Conservation (phyloP, 1,139 yeast genomes). For the Geotrichum restrictum region DNA sequence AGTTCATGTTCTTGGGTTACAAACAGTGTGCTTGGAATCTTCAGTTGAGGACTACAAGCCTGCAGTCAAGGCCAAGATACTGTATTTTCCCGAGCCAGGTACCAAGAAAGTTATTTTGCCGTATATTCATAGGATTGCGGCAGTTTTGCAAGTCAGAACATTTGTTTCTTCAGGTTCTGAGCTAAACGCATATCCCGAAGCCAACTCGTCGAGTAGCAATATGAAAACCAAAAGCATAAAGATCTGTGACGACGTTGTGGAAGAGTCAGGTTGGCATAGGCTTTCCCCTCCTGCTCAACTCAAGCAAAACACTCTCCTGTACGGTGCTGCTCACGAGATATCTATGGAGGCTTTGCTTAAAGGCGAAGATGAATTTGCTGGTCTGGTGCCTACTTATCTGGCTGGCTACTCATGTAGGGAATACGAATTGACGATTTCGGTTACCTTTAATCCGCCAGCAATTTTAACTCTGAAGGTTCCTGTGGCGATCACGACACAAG, state of each 20-base stretch:
- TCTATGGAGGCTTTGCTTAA: background rate
- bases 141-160: constrained; percentile 5
- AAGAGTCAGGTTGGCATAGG: constrained; percentile 14
- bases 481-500: constrained; percentile 1
- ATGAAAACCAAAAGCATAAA: constrained; percentile 1
- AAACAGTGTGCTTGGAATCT: constrained; percentile 1
- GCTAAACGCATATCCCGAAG: constrained; percentile 8
- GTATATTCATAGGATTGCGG: constrained; percentile 8
- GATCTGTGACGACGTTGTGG: background rate
- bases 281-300: constrained; percentile 15
- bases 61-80: constrained; percentile 6
- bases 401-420: constrained; percentile 10
- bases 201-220: background rate
- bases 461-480: constrained; percentile 11
- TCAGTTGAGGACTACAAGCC: background rate
- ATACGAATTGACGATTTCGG: constrained; percentile 11
- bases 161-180: background rate
- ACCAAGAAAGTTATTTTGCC: constrained; percentile 13
- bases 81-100: constrained; percentile 19
- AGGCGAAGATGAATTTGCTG: background rate
- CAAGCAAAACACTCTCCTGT: background rate
- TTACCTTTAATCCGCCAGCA: constrained; percentile 7
- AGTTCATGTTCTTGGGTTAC: constrained; percentile 19
- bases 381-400: constrained; percentile 11
- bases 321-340: constrained; percentile 12